These are phyloP conservation scores for Neofusicoccum kwambonambiense DNA, from an alignment of 2,329 filamentous ascomycete genomes.

Conservation along the genomic window DNA sequence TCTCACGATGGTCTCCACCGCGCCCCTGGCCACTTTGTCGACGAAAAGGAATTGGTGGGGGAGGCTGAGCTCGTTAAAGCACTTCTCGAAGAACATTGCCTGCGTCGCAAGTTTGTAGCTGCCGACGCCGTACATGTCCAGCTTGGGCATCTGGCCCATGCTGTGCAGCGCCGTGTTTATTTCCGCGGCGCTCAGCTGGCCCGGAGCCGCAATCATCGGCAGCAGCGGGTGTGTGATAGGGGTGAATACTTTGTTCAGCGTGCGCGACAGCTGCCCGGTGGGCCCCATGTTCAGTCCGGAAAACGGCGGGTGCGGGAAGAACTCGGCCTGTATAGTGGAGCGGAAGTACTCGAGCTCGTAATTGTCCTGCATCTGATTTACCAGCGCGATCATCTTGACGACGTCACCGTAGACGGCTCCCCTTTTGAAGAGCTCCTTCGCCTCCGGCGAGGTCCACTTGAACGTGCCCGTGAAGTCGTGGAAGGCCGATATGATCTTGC, in stretches of 20 bases:
- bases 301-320: conserved; percentile 66
- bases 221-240: conserved; percentile 83
- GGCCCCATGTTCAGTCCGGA: conserved; percentile 87
- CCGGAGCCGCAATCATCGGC: conserved; percentile 80
- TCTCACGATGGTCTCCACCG: conserved; percentile 63
- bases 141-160: conserved; percentile 77
- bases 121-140: conserved; percentile 77
- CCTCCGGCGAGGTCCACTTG: conserved; percentile 75
- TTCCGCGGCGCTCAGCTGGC: conserved; percentile 80
- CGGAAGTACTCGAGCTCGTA: conserved; percentile 90
- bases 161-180: conserved; percentile 78
- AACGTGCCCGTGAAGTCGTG: conserved; percentile 84
- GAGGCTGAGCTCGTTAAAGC: conserved; percentile 65
- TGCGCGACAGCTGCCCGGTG: conserved; percentile 79
- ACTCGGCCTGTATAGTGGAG: conserved; percentile 68
- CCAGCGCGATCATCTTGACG: conserved; percentile 87
- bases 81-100: conserved; percentile 78
- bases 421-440: conserved; percentile 68
- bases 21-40: conserved; percentile 57
- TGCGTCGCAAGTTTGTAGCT: conserved; percentile 62
- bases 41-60: conserved; percentile 77
- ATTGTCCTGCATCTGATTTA: conserved; percentile 79
- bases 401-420: conserved; percentile 77
- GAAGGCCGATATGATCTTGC: conserved; percentile 86
- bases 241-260: conserved; percentile 81